Evolutionary conservation across 169 alveolate genomes (phyloP).

Genomic region (Perkinsus marinus): DNA sequence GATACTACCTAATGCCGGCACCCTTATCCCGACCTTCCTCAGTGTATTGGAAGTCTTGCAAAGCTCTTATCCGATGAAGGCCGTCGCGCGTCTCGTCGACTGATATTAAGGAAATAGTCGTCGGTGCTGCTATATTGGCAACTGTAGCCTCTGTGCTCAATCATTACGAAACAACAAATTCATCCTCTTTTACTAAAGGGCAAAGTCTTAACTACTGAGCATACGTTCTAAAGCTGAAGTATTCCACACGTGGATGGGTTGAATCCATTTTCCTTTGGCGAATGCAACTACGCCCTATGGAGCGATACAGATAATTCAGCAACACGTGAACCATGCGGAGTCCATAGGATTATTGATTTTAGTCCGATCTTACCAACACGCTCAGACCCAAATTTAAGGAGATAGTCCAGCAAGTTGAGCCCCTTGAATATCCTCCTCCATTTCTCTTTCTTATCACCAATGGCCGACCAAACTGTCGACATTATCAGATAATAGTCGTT

Average conservation of each 20-base stretch:
- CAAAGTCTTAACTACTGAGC: too few species aligned
- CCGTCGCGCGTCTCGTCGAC: conserved; percentile 51
- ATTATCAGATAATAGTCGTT: conserved; percentile 47
- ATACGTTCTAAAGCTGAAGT: too few species aligned
- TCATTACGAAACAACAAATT: too few species aligned
- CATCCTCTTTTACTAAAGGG: too few species aligned
- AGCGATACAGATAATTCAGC: neutral
- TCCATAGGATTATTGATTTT: too few species aligned
- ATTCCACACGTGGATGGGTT: too few species aligned
- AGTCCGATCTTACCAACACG: conserved; percentile 25
- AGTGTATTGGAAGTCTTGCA: conserved; percentile 42
- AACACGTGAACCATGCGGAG: neutral
- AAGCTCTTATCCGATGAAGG: conserved; percentile 38
- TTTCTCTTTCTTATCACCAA: conserved; percentile 42
- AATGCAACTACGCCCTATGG: neutral
- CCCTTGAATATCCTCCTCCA: conserved; percentile 61
- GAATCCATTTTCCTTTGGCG: neutral
- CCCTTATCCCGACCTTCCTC: conserved; percentile 62
- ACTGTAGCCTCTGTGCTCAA: too few species aligned
- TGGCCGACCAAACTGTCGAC: conserved; percentile 48
- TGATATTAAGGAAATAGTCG: neutral
- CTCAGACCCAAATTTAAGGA: conserved; percentile 54
- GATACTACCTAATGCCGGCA: conserved; percentile 32
- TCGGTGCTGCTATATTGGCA: too few species aligned
- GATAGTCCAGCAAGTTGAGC: conserved; percentile 36